These are phyloP conservation scores for Saccharomycopsis crataegensis DNA, from an alignment of 1,139 yeast genomes.

Conservation along the genomic window DNA sequence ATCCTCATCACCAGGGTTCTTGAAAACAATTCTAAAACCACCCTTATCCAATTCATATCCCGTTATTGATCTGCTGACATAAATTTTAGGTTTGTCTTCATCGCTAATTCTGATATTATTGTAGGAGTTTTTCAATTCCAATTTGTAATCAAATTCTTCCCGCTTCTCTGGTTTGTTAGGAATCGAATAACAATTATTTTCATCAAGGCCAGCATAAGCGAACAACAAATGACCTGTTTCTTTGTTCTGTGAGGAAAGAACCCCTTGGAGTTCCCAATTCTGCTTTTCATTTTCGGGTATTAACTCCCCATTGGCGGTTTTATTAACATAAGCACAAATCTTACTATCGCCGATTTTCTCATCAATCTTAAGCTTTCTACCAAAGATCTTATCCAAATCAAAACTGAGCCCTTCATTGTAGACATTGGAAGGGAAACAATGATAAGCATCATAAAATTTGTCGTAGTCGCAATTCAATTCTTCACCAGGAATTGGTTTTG, in stretches of 20 bases:
- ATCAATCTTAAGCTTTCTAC: conserved; percentile 53
- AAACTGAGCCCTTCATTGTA: conserved; percentile 42
- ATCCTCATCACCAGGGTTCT: conserved; percentile 49
- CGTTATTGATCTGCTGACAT: conserved; percentile 77
- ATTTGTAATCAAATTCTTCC: conserved; percentile 24
- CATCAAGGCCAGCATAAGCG: conserved; percentile 22
- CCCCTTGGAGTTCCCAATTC: conserved; percentile 14
- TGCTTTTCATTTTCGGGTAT: conserved; percentile 4
- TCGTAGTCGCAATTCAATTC: conserved; percentile 62
- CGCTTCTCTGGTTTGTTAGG: conserved; percentile 25
- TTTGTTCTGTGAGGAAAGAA: conserved; percentile 9
- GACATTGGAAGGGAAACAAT: conserved; percentile 72
- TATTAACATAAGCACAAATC: conserved; percentile 38
- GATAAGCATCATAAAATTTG: conserved; percentile 50
- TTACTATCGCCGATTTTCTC: conserved; percentile 32
- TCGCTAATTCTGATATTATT: conserved; percentile 29
- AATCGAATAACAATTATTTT: conserved; percentile 26
- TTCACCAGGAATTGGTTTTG: conserved; percentile 67
- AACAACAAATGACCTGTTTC: conserved; percentile 10
- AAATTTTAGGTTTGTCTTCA: conserved; percentile 50
- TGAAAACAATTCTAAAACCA: conserved; percentile 72
- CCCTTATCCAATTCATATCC: conserved; percentile 92
- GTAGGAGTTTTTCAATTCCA: conserved; percentile 28
- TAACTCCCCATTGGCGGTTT: conserved; percentile 35
- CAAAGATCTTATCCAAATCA: conserved; percentile 60